Percentiles rank a stretch among this genome's conserved stretches.
Evolutionary conservation across 2,329 filamentous ascomycete genomes (phyloP).

Genomic region (Madurella fahalii): DNA sequence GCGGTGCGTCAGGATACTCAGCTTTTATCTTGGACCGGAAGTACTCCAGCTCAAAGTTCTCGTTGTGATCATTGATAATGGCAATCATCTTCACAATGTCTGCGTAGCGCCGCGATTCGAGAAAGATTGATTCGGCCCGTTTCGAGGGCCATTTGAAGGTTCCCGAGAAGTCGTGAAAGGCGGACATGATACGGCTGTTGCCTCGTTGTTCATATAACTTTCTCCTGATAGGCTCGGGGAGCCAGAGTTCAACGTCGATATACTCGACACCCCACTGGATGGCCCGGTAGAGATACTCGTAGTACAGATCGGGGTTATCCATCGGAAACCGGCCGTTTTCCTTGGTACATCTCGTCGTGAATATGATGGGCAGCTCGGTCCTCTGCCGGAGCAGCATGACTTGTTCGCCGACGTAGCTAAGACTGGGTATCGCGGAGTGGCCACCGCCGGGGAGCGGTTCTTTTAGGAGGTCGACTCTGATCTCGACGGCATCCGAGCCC

Average conservation of each 20-base stretch:
- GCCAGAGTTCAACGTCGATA: conserved; percentile 83
- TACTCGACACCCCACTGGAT: conserved; percentile 90
- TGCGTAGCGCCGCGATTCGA: conserved; percentile 67
- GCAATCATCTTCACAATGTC: conserved; percentile 92
- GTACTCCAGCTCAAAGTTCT: conserved; percentile 87
- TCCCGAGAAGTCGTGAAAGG: conserved; percentile 84
- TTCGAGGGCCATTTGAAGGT: conserved; percentile 77
- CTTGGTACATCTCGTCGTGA: conserved; percentile 75
- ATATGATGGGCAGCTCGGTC: conserved; percentile 85
- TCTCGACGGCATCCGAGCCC: conserved; percentile 79
- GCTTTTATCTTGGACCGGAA: conserved; percentile 73
- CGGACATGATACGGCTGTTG: conserved; percentile 83
- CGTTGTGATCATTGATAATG: conserved; percentile 74
- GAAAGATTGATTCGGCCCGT: conserved; percentile 67
- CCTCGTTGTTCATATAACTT: conserved; percentile 66
- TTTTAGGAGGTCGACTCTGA: conserved; percentile 75
- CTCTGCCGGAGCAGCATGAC: conserved; percentile 78
- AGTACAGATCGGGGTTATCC: conserved; percentile 70
- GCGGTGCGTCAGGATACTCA: conserved; percentile 64
- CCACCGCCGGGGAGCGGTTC: conserved; percentile 62
- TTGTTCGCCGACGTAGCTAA: conserved; percentile 82
- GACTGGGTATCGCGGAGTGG: conserved; percentile 64
- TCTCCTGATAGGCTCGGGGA: conserved; percentile 70
- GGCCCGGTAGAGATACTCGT: conserved; percentile 74
- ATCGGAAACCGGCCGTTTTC: conserved; percentile 85